A percentile compares a stretch with the other conserved stretches of the same genome.
phyloP scores from a whole-genome alignment of 2,329 filamentous ascomycete species.

The Ceratocystis variospora region DNA sequence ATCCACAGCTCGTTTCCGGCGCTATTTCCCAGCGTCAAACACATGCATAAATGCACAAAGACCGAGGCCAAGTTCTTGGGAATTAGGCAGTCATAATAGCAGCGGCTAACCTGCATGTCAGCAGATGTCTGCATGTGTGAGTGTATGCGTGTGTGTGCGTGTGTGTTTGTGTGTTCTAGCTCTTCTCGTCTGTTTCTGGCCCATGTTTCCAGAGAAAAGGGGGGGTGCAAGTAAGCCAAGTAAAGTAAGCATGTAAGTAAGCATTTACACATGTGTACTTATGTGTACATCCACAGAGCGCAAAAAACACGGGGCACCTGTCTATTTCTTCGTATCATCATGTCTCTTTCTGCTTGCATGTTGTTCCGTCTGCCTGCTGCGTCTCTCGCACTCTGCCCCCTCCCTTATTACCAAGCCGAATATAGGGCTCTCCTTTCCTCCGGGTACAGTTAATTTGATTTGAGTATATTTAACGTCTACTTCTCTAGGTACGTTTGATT shows the following conservation, averaged over 20 bases:
- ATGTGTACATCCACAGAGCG: background rate
- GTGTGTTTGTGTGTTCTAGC: background rate
- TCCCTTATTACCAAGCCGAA: background rate
- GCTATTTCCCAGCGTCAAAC: too few relatives aligned
- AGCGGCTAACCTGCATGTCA: background rate
- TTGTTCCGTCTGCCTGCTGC: background rate
- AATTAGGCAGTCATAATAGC: background rate
- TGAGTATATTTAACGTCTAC: too few relatives aligned
- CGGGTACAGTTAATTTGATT: background rate
- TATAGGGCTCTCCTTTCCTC: conserved; percentile 6
- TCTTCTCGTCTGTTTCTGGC: too few relatives aligned
- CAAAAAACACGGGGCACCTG: too few relatives aligned
- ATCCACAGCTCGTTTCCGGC: background rate
- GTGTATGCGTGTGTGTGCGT: background rate
- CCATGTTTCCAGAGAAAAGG: too few relatives aligned
- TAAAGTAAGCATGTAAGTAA: background rate
- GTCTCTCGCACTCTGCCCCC: background rate
- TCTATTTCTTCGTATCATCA: background rate
- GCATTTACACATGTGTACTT: background rate
- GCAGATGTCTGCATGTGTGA: background rate
- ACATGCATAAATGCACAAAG: background rate
- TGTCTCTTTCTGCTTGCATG: background rate
- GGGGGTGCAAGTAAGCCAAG: background rate
- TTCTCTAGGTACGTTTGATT: too few relatives aligned
- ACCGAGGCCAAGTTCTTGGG: conserved; percentile 5